These are phyloP conservation scores for Mucor irregularis DNA, from an alignment of 371 early-diverging fungal genomes.

Conservation along the genomic window DNA sequence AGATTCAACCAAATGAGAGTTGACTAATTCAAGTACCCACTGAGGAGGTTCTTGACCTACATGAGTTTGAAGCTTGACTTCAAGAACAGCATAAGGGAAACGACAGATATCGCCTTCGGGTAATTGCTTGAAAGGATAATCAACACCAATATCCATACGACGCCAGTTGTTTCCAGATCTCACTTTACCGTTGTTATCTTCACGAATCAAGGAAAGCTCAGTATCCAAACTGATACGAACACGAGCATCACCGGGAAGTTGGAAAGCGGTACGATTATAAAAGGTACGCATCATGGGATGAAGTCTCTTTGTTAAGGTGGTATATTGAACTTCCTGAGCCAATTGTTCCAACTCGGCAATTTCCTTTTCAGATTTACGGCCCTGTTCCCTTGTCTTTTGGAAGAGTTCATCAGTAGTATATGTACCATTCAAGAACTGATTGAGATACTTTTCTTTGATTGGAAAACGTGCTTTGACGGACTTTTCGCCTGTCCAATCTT, in stretches of 20 bases:
- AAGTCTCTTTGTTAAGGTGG: slow-evolving; percentile 76
- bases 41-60: slow-evolving; percentile 91
- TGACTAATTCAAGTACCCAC: slow-evolving; percentile 95
- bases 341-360: slow-evolving; percentile 79
- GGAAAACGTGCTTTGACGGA: slow-evolving; percentile 96
- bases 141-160: slow-evolving; percentile 89
- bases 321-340: slow-evolving; percentile 83
- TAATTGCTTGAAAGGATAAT: slow-evolving; percentile 92
- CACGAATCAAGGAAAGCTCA: slow-evolving; percentile 96
- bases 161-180: slow-evolving; percentile 94
- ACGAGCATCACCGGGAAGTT: slow-evolving; percentile 97
- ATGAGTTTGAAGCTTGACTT: slow-evolving; percentile 97
- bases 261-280: slow-evolving; percentile 99
- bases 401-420: slow-evolving; percentile 83
- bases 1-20: slow-evolving; percentile 92
- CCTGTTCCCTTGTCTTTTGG: slow-evolving; percentile 81
- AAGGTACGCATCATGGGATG: slow-evolving; percentile 93
- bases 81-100: slow-evolving; percentile 98
- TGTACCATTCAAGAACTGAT: slow-evolving; percentile 81
- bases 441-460: slow-evolving; percentile 94
- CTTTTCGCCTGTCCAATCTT: slow-evolving; percentile 98
- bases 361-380: slow-evolving; percentile 82
- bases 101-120: slow-evolving; percentile 85
- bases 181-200: slow-evolving; percentile 77
- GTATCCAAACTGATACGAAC: slow-evolving; percentile 99